phyloP scores from a whole-genome alignment of 2,329 filamentous ascomycete genomes.

The Celoporthe dispersa region DNA sequence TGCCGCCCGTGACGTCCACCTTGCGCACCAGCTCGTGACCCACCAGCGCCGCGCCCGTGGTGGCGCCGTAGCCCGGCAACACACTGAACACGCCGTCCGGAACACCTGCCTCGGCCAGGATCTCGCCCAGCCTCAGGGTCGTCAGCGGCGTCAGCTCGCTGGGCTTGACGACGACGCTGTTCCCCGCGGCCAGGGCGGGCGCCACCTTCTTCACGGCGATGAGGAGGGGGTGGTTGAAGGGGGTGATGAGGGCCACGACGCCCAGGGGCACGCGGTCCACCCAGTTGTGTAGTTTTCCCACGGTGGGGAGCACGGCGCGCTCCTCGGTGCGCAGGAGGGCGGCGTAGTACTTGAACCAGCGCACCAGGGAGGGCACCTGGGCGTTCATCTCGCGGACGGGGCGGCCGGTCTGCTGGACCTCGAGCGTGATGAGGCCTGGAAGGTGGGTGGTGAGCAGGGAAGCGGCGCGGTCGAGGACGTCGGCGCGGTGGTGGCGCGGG shows the following conservation, averaged over 20 bases:
- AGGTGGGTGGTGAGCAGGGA: conserved; percentile 56
- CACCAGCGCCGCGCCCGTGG: conserved; percentile 58
- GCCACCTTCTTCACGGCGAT: conserved; percentile 65
- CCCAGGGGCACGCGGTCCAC: conserved; percentile 59
- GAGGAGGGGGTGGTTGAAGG: conserved; percentile 63
- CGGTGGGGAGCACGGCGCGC: conserved; percentile 67
- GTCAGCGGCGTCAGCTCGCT: conserved; percentile 67
- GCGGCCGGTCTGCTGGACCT: conserved; percentile 71
- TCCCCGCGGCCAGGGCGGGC: conserved; percentile 63
- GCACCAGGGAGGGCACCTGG: conserved; percentile 67
- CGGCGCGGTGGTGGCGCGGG: conserved; percentile 61
- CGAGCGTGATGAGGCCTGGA: conserved; percentile 61
- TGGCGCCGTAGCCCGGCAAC: conserved; percentile 56
- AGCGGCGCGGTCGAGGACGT: conserved; percentile 65
- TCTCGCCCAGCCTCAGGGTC: conserved; percentile 60
- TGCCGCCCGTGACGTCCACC: conserved; percentile 78
- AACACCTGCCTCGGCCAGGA: conserved; percentile 70
- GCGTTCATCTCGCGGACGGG: conserved; percentile 72
- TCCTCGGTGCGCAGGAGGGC: conserved; percentile 70
- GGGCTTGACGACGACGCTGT: conserved; percentile 64
- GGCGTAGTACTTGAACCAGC: conserved; percentile 76
- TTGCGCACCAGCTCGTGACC: conserved; percentile 61
- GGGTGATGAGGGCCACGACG: conserved; percentile 60
- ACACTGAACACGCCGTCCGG: conserved; percentile 73
- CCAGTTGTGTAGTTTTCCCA: conserved; percentile 63